Percentiles rank a stretch among this genome's conserved stretches.
phyloP scores from a whole-genome alignment of 495 filamentous ascomycete genomes.

The Clavariopsis aquatica region DNA sequence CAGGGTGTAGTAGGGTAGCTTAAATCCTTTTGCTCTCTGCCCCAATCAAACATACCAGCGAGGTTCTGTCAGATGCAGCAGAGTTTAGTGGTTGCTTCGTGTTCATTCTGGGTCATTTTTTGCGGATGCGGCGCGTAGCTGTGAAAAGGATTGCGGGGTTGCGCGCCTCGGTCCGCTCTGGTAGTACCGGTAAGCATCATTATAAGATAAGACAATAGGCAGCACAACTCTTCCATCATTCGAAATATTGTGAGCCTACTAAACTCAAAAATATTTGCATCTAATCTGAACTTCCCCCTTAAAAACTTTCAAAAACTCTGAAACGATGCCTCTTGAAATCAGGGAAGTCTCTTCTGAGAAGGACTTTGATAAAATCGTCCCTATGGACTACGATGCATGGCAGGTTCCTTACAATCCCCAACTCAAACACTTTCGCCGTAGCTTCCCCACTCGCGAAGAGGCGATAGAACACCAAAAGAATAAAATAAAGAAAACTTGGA shows the following conservation, averaged over 20 bases:
- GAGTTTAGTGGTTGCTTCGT: no score
- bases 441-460: conserved; percentile 14
- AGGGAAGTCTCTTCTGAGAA: neutral
- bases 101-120: neutral
- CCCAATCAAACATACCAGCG: no score
- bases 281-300: neutral
- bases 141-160: neutral
- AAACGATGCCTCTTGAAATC: conserved; percentile 13
- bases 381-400: conserved; percentile 26
- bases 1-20: no score
- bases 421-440: conserved; percentile 28
- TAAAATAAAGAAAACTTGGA: neutral
- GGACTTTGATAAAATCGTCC: conserved; percentile 15
- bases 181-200: neutral
- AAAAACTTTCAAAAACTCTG: neutral
- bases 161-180: neutral
- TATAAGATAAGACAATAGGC: neutral
- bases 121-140: neutral
- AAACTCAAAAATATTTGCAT: neutral
- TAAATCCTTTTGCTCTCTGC: no score
- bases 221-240: neutral
- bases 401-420: conserved; percentile 28
- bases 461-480: conserved; percentile 2
- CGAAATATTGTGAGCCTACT: neutral
- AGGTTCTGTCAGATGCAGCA: no score